Conservation (phyloP, 1,284 basidiomycete species). For the Sanghuangporus sanghuang region DNA sequence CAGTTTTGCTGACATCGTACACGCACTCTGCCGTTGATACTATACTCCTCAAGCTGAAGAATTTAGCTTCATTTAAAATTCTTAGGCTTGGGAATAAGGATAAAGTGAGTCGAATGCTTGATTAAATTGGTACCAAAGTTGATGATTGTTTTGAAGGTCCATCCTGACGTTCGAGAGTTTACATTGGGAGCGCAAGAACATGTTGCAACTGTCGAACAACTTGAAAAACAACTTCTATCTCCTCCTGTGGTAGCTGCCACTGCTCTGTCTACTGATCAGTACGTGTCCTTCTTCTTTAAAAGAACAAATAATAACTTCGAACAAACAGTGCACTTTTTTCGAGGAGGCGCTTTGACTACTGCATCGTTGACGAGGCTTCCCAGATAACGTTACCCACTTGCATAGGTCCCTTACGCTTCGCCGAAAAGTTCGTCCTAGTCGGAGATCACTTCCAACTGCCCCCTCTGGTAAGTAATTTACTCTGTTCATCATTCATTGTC, state of each 20-base stretch:
- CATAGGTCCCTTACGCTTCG: slow-evolving; percentile 87
- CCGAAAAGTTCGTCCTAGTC: slow-evolving; percentile 89
- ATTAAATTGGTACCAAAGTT: not conserved
- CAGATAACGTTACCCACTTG: slow-evolving; percentile 97
- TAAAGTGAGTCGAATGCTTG: slow-evolving; percentile 54
- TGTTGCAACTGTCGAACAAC: slow-evolving; percentile 65
- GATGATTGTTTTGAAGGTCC: slow-evolving; percentile 46
- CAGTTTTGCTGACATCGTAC: slow-evolving; percentile 85
- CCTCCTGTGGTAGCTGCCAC: slow-evolving; percentile 96
- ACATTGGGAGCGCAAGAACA: slow-evolving; percentile 55
- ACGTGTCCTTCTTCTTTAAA: slow-evolving; percentile 28
- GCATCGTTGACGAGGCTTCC: slow-evolving; percentile 97
- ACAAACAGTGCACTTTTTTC: slow-evolving; percentile 72
- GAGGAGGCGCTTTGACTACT: slow-evolving; percentile 88
- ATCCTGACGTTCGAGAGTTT: slow-evolving; percentile 70
- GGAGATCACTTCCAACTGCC: slow-evolving; percentile 98
- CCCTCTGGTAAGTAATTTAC: slow-evolving; percentile 60
- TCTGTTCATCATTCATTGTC: not conserved
- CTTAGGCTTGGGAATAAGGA: slow-evolving; percentile 87
- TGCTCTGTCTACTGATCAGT: slow-evolving; percentile 92
- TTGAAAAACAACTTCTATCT: slow-evolving; percentile 75
- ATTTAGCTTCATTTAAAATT: slow-evolving; percentile 62
- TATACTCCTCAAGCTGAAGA: slow-evolving; percentile 78
- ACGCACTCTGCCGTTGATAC: slow-evolving; percentile 98
- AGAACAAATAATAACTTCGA: not conserved